phyloP scores from a whole-genome alignment of 2,329 filamentous ascomycete genomes.

The Aureobasidium lini region DNA sequence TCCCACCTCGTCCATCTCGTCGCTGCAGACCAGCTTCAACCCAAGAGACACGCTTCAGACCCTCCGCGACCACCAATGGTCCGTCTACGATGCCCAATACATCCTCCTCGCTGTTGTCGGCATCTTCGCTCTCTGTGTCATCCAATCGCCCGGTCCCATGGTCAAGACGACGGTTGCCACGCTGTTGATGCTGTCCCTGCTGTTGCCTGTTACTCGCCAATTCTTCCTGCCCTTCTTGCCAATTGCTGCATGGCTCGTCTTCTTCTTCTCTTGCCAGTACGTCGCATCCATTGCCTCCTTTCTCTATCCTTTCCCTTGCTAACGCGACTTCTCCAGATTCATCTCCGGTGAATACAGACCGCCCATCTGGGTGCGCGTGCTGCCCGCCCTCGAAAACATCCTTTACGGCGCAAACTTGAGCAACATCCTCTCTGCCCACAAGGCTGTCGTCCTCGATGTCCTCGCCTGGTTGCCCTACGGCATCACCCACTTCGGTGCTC shows the following conservation, averaged over 20 bases:
- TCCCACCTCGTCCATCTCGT: constrained; percentile 64
- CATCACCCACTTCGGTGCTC: constrained; percentile 80
- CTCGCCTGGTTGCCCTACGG: constrained; percentile 93
- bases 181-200: constrained; percentile 59
- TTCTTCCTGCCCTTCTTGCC: constrained; percentile 84
- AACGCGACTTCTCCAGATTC: constrained; percentile 51
- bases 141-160: constrained; percentile 68
- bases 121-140: constrained; percentile 77
- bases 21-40: constrained; percentile 74
- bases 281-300: constrained; percentile 31
- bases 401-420: constrained; percentile 92
- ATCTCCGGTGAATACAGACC: constrained; percentile 83
- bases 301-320: background rate
- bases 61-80: constrained; percentile 72
- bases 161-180: constrained; percentile 67
- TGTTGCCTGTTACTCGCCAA: constrained; percentile 79
- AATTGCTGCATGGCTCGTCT: constrained; percentile 77
- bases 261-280: constrained; percentile 91
- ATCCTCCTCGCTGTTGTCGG: constrained; percentile 63
- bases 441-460: constrained; percentile 73
- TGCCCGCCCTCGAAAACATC: constrained; percentile 92
- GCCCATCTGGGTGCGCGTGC: constrained; percentile 89
- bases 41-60: constrained; percentile 68
- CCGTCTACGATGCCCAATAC: constrained; percentile 78
- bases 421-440: constrained; percentile 89